phyloP scores from a whole-genome alignment of 768 basidiomycete genomes.

The Tulasnella sp. region DNA sequence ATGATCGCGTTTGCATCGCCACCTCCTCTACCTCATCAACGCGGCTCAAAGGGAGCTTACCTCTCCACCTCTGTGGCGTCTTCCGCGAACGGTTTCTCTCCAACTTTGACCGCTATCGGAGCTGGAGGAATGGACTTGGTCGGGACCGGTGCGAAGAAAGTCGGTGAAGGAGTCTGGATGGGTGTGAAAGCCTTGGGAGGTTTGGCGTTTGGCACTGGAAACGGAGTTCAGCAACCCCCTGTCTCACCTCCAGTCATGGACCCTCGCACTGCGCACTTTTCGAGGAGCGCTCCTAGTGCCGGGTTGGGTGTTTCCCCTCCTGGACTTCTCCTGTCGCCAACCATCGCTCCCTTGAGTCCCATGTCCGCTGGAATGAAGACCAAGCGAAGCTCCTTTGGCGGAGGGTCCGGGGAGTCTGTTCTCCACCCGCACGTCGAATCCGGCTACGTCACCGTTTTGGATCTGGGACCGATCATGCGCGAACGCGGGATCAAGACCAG shows the following conservation, averaged over 20 bases:
- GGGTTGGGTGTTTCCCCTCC: constrained; percentile 28
- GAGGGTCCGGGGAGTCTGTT: constrained; percentile 16
- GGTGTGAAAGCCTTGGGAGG: constrained; percentile 65
- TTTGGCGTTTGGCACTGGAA: constrained; percentile 44
- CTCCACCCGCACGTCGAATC: constrained; percentile 22
- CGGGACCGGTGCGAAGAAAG: constrained; percentile 27
- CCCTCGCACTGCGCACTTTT: constrained; percentile 44
- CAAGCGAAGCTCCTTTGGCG: background rate
- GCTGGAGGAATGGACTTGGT: constrained; percentile 20
- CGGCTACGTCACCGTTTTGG: constrained; percentile 49
- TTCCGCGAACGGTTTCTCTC: constrained; percentile 23
- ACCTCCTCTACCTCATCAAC: constrained; percentile 31
- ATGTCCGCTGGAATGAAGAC: background rate
- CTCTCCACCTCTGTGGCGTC: constrained; percentile 17
- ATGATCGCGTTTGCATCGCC: constrained; percentile 58
- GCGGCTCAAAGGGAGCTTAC: constrained; percentile 1
- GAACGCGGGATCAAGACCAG: background rate
- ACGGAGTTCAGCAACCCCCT: background rate
- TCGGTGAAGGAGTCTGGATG: constrained; percentile 57
- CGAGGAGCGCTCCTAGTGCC: constrained; percentile 58
- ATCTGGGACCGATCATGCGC: constrained; percentile 42
- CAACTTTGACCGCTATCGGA: constrained; percentile 23
- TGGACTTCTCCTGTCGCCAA: constrained; percentile 8
- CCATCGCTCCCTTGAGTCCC: constrained; percentile 2
- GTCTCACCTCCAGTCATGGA: background rate